Percentiles rank a stretch among this genome's conserved stretches.
Conservation (phyloP, 108 stramenopile species). For the Pinguiococcus pyrenoidosus region DNA sequence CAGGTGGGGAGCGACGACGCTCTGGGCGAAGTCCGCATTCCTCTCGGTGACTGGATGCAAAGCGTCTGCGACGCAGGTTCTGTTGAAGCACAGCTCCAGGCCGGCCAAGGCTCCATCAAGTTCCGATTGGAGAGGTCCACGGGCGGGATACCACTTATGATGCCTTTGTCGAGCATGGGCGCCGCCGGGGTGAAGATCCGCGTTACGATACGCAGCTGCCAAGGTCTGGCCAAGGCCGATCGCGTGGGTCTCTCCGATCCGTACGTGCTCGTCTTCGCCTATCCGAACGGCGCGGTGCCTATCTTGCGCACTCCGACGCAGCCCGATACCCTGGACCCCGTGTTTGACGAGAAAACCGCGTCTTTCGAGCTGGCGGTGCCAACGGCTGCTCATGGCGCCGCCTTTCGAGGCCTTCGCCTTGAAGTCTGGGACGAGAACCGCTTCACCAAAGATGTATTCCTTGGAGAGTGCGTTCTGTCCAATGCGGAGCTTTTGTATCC, state of each 20-base stretch:
- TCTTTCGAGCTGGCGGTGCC: constrained; percentile 9
- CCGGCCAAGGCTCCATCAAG: too few relatives aligned
- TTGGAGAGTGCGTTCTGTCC: constrained; percentile 6
- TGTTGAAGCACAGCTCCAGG: too few relatives aligned
- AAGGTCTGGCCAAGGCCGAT: constrained; percentile 8
- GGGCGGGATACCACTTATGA: too few relatives aligned
- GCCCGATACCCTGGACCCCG: constrained; percentile 5
- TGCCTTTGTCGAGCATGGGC: too few relatives aligned
- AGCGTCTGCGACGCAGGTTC: too few relatives aligned
- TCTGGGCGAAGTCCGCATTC: too few relatives aligned
- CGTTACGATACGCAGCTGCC: too few relatives aligned
- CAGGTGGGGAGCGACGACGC: too few relatives aligned
- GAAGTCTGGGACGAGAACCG: constrained; percentile 16
- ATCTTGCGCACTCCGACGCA: constrained; percentile 1
- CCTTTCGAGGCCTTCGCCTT: neutral
- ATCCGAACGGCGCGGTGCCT: neutral
- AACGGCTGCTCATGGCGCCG: neutral
- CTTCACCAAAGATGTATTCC: constrained; percentile 3
- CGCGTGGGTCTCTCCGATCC: constrained; percentile 9
- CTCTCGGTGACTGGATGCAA: too few relatives aligned
- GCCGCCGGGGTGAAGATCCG: too few relatives aligned
- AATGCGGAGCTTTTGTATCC: constrained; percentile 7
- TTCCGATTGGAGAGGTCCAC: too few relatives aligned
- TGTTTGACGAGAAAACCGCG: constrained; percentile 1
- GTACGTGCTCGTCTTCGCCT: constrained; percentile 6